Conservation (phyloP, 768 basidiomycete species). For the Agrocybe praecox region DNA sequence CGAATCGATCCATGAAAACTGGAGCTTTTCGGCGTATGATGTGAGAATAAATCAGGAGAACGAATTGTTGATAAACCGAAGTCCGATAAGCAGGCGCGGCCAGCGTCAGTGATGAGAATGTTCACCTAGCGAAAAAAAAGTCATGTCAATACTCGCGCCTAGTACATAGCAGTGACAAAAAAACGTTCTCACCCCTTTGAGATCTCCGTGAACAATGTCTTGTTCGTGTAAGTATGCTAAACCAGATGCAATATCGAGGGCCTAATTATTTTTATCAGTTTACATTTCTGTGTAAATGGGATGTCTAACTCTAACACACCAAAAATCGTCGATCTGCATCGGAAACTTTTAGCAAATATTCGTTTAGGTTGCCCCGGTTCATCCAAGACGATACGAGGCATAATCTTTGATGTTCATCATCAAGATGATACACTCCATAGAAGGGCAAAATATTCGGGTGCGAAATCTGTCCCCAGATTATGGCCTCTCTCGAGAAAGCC, state of each 20-base stretch:
- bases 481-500: constrained; percentile 30
- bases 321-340: constrained; percentile 13
- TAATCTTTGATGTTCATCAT: constrained; percentile 26
- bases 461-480: constrained; percentile 30
- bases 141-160: too few species aligned
- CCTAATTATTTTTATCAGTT: not conserved
- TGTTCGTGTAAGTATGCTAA: constrained; percentile 33
- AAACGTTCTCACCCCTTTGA: constrained; percentile 37
- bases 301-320: not conserved
- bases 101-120: constrained; percentile 43
- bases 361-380: constrained; percentile 35
- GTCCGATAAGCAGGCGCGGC: constrained; percentile 50
- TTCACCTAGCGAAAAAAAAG: constrained; percentile 35
- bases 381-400: constrained; percentile 42
- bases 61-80: constrained; percentile 43
- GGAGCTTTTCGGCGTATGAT: constrained; percentile 19
- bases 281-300: too few species aligned
- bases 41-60: constrained; percentile 19
- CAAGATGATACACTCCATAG: constrained; percentile 31
- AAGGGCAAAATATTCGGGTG: constrained; percentile 39
- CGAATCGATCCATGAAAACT: constrained; percentile 30
- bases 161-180: not conserved
- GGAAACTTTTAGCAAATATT: constrained; percentile 23
- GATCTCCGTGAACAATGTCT: constrained; percentile 45
- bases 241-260: constrained; percentile 30